phyloP scores from a whole-genome alignment of 2,329 filamentous ascomycete genomes.

The Fusarium mangiferae region DNA sequence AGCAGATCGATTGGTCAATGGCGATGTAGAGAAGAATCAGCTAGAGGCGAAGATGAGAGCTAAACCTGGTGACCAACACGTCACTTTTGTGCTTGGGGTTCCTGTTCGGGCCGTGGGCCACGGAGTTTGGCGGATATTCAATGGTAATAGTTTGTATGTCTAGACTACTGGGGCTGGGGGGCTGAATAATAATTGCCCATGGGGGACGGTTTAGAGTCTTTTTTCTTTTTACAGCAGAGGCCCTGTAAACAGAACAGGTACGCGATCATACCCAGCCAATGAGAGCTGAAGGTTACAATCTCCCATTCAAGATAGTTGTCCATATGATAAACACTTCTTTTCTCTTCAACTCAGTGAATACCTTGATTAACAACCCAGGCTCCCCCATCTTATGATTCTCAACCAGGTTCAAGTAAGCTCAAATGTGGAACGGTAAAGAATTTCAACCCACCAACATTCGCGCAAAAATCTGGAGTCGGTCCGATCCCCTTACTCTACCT shows the following conservation, averaged over 20 bases:
- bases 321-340: not conserved
- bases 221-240: not conserved
- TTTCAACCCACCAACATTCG: constrained; percentile 23
- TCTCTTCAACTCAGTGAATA: not conserved
- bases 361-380: not conserved
- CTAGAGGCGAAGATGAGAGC: not conserved
- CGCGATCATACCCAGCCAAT: constrained; percentile 1
- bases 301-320: not conserved
- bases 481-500: constrained; percentile 24
- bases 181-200: constrained; percentile 22
- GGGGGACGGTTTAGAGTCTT: constrained; percentile 9
- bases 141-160: constrained; percentile 15
- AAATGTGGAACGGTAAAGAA: constrained; percentile 26
- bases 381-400: constrained; percentile 4
- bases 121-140: constrained; percentile 10
- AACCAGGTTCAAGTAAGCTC: constrained; percentile 19
- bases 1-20: constrained; percentile 31
- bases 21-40: not conserved
- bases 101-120: constrained; percentile 6
- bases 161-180: constrained; percentile 6
- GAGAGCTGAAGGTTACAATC: not conserved
- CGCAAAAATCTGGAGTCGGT: constrained; percentile 29
- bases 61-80: constrained; percentile 11
- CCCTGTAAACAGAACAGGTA: not conserved
- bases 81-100: constrained; percentile 12